Evolutionary conservation across 305 asterid genomes (phyloP).

Genomic region (Coffea humblotiana): DNA sequence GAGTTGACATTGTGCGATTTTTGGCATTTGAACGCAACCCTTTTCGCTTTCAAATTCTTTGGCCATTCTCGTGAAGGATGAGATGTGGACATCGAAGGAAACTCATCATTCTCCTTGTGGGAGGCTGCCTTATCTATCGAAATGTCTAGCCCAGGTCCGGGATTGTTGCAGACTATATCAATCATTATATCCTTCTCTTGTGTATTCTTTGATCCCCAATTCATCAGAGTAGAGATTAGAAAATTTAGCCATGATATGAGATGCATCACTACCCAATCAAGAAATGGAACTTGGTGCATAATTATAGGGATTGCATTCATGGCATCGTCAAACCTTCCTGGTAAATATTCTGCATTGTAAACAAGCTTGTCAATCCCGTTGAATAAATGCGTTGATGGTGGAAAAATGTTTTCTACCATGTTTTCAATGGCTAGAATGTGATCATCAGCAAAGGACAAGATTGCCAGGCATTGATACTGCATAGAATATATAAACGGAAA

Average conservation of each 20-base stretch:
- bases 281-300: constrained; percentile 35
- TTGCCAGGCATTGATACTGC: constrained; percentile 34
- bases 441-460: constrained; percentile 47
- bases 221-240: constrained; percentile 22
- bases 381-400: constrained; percentile 36
- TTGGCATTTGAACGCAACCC: not conserved
- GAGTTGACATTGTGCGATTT: not conserved
- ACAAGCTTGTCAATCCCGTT: constrained; percentile 43
- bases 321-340: constrained; percentile 33
- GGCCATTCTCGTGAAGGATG: not conserved
- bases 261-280: constrained; percentile 33
- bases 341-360: constrained; percentile 34
- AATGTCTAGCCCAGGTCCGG: not conserved
- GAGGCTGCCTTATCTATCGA: not conserved
- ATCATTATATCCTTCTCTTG: constrained; percentile 46
- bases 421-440: constrained; percentile 33
- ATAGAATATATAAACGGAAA: constrained; percentile 33
- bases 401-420: constrained; percentile 40
- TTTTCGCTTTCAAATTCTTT: not conserved
- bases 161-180: constrained; percentile 24
- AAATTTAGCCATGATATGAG: constrained; percentile 35
- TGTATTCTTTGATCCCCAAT: constrained; percentile 20
- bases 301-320: constrained; percentile 23
- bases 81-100: not conserved
- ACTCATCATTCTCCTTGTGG: not conserved